A percentile compares a stretch with the other conserved stretches of the same genome.
These are phyloP conservation scores for Wallacemonas sp. DNA, from an alignment of 208 protist genomes.

Conservation along the genomic window DNA sequence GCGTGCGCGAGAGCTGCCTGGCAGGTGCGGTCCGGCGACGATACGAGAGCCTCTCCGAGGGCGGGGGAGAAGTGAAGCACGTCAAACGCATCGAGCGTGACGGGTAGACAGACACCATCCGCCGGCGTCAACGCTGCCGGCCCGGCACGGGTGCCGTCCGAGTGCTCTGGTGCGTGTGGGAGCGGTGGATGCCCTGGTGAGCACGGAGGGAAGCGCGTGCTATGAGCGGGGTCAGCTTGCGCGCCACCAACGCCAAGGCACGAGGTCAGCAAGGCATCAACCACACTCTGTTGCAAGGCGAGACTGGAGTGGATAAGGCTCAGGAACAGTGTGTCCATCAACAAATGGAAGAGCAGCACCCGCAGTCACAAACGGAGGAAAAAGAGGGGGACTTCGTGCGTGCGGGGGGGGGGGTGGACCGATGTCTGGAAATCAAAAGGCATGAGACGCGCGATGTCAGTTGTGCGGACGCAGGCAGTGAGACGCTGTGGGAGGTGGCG, in stretches of 20 bases:
- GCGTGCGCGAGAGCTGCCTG: neutral
- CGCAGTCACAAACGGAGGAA: neutral
- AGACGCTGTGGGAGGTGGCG: too few relatives aligned
- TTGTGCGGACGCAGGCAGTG: too few relatives aligned
- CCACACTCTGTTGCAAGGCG: neutral
- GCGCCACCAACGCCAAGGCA: neutral
- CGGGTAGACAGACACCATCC: conserved; percentile 1
- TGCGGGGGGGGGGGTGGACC: too few relatives aligned
- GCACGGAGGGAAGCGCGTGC: neutral
- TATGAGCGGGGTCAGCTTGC: too few relatives aligned
- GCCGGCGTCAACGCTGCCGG: too few relatives aligned
- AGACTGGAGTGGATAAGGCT: neutral
- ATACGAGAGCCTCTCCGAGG: conserved; percentile 18
- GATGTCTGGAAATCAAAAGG: too few relatives aligned
- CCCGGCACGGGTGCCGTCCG: too few relatives aligned
- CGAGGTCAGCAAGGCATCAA: neutral
- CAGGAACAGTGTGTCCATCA: neutral
- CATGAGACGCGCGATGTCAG: too few relatives aligned
- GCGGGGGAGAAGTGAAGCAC: conserved; percentile 26
- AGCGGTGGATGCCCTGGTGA: neutral
- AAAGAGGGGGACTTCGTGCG: neutral
- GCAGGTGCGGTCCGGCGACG: neutral
- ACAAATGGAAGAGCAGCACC: neutral
- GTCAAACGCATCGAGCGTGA: conserved; percentile 42
- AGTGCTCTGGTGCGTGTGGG: neutral